A percentile compares a stretch with the other conserved stretches of the same genome.
Conservation (phyloP, 2,329 filamentous ascomycete species). For the Phyllachora maydis region DNA sequence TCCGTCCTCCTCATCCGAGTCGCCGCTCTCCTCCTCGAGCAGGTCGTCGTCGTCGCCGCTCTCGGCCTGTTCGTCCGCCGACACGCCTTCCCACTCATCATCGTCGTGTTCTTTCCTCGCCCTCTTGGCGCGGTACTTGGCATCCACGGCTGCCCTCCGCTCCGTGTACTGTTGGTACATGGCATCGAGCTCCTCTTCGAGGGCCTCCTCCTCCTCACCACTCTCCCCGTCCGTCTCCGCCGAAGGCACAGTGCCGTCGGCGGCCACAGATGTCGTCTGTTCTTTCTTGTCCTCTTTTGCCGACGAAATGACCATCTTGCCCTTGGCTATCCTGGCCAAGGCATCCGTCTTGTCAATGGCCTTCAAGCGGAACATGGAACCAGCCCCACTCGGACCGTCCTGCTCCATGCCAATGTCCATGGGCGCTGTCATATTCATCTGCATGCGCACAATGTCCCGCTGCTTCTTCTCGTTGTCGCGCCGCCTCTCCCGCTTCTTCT, state of each 20-base stretch:
- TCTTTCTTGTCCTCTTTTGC: too few relatives aligned
- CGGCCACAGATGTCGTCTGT: slow-evolving; percentile 28
- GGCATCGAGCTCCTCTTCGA: slow-evolving; percentile 69
- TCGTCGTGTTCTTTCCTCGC: slow-evolving; percentile 63
- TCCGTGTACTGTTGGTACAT: slow-evolving; percentile 80
- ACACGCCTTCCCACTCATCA: slow-evolving; percentile 85
- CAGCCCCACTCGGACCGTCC: slow-evolving; percentile 54
- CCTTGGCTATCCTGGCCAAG: slow-evolving; percentile 47
- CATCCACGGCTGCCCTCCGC: slow-evolving; percentile 56
- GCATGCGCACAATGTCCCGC: slow-evolving; percentile 87
- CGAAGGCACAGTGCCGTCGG: slow-evolving; percentile 34
- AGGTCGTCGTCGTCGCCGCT: slow-evolving; percentile 38
- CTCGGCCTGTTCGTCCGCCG: slow-evolving; percentile 36
- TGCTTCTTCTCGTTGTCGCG: slow-evolving; percentile 88
- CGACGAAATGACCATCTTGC: slow-evolving; percentile 76
- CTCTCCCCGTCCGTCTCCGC: slow-evolving; percentile 39
- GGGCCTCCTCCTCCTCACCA: slow-evolving; percentile 60
- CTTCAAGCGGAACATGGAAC: slow-evolving; percentile 74
- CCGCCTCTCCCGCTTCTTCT: slow-evolving; percentile 66
- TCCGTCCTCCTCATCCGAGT: slow-evolving; percentile 32
- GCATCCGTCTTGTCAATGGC: slow-evolving; percentile 57
- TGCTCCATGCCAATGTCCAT: slow-evolving; percentile 93
- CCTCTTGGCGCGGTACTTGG: slow-evolving; percentile 81
- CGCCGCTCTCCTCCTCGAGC: slow-evolving; percentile 40
- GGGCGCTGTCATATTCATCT: slow-evolving; percentile 89